These are phyloP conservation scores for Paramyrothecium roridum DNA, from an alignment of 2,329 filamentous ascomycete genomes.

Conservation along the genomic window DNA sequence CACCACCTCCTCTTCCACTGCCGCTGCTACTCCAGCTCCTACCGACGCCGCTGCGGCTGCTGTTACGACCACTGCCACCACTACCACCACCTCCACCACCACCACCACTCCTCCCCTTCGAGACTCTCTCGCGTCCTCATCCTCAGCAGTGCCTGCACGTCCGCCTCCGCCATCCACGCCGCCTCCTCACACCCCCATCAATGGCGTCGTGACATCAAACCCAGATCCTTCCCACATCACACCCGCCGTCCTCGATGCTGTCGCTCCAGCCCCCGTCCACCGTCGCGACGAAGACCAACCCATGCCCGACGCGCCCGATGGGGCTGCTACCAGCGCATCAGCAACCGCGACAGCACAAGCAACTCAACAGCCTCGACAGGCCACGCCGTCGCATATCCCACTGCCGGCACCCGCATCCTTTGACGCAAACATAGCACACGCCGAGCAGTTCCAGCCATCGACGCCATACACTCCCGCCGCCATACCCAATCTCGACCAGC, in stretches of 20 bases:
- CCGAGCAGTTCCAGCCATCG: conserved; percentile 25
- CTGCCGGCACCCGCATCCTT: not conserved
- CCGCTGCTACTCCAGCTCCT: not conserved
- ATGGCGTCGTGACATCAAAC: not conserved
- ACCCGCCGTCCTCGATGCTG: not conserved
- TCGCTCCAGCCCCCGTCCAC: not conserved
- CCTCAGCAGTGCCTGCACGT: not conserved
- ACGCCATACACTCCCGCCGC: conserved; percentile 28
- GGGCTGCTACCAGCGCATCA: conserved; percentile 7
- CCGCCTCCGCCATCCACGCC: not conserved
- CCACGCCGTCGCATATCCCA: not conserved
- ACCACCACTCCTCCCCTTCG: not conserved
- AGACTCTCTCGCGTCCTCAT: not conserved
- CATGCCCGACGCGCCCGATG: conserved; percentile 16
- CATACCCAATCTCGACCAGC: conserved; percentile 30
- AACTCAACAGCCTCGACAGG: conserved; percentile 13
- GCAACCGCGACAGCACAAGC: conserved; percentile 9
- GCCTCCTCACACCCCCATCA: not conserved
- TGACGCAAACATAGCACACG: conserved; percentile 10
- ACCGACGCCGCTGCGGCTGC: not conserved
- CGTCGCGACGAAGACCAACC: conserved; percentile 9
- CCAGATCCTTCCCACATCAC: not conserved
- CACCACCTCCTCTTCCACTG: not conserved
- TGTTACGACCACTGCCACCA: too few species aligned
- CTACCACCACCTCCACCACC: not conserved